Conservation (phyloP, 2,329 filamentous ascomycete genomes). For the Aspergillus proliferans region DNA sequence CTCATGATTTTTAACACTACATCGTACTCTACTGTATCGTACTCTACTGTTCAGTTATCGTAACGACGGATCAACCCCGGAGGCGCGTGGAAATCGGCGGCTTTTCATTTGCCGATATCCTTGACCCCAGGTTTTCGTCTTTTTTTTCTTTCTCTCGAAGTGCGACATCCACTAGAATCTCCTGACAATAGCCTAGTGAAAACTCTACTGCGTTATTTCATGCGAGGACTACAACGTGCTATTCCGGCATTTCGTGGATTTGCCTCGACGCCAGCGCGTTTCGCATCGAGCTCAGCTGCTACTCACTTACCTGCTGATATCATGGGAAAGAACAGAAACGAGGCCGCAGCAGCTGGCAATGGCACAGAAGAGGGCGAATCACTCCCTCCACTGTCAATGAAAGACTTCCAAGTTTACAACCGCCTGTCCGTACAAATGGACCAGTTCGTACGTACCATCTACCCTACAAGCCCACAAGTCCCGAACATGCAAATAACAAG, state of each 20-base stretch:
- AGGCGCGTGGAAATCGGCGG: not conserved
- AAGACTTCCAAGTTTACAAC: conserved; percentile 66
- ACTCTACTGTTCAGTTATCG: no score
- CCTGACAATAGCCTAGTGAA: no score
- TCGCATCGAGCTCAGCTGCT: not conserved
- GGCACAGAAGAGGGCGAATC: conserved; percentile 9
- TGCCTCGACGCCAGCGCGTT: not conserved
- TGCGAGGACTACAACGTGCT: no score
- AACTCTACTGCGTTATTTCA: no score
- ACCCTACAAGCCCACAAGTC: not conserved
- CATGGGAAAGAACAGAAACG: not conserved
- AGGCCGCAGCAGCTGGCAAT: not conserved
- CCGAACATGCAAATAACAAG: conserved; percentile 3
- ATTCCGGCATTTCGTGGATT: not conserved
- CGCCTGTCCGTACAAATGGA: conserved; percentile 70
- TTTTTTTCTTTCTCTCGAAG: no score
- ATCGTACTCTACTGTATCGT: no score
- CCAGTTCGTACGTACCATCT: conserved; percentile 52
- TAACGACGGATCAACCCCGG: no score
- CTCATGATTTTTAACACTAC: not conserved
- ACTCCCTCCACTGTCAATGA: conserved; percentile 57
- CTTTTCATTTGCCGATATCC: not conserved
- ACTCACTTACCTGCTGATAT: not conserved
- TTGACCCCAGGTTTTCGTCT: not conserved
- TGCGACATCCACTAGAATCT: no score